Evolutionary conservation across 139 green algal genomes (phyloP), one percentile per base, ranked within the genome.

Genomic region (Chlamydomonas urium): DNA sequence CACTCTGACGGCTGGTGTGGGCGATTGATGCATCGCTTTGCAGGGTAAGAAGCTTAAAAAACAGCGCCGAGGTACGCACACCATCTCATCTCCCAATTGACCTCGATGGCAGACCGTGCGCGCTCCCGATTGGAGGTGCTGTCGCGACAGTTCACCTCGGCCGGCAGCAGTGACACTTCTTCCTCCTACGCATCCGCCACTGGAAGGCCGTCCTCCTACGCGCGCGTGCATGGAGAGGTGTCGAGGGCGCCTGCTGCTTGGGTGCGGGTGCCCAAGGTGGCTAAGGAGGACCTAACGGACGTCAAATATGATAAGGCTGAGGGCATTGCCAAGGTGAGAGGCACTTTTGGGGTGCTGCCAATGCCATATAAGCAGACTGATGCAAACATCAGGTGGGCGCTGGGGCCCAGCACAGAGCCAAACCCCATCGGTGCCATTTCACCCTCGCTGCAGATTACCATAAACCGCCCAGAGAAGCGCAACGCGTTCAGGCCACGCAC

Each of bases 401-500:
- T n/a, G 35, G 32, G 65, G 26, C 6, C 24, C 32, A 23, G 37
- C 24, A 3, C 8, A 63, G 14, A 29, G 45, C 66, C 31, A 33
- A 29, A 61, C 47, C 23, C 31, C 10, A 6, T 42, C 38, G 8
- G 2, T 62, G 21, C 38, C 32, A 32, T 50, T 21, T 1, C 42
- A 10, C 23, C 1, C 0, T 37, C n/a, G 29, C n/a, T 76, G 73
- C 89, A 97, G 90, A 95, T 99, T 23, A 97, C 86, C 32, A 99
- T 99, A 75, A 97, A 98, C 73, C 74, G 95, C 1, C 94, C 94
- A 19, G 72, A 97, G 19, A 90, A 87, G 66, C 77, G 94, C 23
- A 99, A 99, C 65, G 95, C 95, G 1, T 99, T 99, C 85, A 91
- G 82, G 2, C 95, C 95, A 2, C 78, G 81, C 34, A 99, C 95